Conservation (phyloP, 176 grass and related monocot species). For the Poa annua region DNA sequence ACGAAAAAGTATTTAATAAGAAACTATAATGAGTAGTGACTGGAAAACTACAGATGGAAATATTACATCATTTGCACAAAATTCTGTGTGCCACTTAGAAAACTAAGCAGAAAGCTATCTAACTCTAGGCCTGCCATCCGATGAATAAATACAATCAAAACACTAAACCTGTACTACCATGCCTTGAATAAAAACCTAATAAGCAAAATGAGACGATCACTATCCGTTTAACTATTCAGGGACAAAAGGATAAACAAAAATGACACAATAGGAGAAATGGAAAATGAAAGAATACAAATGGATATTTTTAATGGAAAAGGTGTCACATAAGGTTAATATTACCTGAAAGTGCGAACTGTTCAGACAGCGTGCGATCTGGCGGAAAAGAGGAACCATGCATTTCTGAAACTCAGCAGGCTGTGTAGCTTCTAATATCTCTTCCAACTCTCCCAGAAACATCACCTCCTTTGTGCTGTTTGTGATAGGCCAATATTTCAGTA, state of each 20-base stretch:
- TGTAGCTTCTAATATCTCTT: conserved; percentile 87
- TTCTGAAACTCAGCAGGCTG: conserved; percentile 85
- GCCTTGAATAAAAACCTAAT: conserved; percentile 17
- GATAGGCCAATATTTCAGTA: conserved; percentile 89
- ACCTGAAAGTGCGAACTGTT: conserved; percentile 94
- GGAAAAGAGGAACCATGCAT: conserved; percentile 90
- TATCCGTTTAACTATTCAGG: background rate
- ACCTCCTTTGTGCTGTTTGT: conserved; percentile 89
- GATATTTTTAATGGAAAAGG: background rate
- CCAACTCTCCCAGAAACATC: conserved; percentile 83
- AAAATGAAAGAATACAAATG: background rate
- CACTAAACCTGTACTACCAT: background rate
- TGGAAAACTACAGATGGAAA: background rate
- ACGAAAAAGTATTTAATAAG: background rate
- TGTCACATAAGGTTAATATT: conserved; percentile 14
- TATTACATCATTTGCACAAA: background rate
- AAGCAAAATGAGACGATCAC: background rate
- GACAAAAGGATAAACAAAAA: background rate
- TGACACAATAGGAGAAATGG: background rate
- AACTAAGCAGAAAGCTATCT: background rate
- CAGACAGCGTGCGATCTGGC: conserved; percentile 69
- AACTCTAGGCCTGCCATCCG: background rate
- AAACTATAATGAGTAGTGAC: conserved; percentile 8
- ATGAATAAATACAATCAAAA: background rate
- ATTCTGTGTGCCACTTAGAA: conserved; percentile 7